phyloP scores from a whole-genome alignment of 495 filamentous ascomycete species.

The Aspergillus bridgeri region DNA sequence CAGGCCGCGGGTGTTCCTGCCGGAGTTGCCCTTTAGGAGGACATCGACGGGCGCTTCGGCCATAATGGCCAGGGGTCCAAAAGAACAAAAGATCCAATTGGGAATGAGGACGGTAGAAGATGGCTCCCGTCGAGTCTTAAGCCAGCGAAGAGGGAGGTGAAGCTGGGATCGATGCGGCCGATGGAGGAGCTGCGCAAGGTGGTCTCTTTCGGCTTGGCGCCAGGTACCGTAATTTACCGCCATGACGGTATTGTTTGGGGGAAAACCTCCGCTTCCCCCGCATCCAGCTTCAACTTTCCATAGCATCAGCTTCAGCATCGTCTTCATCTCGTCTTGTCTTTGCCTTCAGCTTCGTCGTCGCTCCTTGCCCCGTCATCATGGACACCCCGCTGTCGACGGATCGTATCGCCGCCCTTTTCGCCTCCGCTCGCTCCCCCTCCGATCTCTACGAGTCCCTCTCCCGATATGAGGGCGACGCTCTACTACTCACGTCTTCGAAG shows the following conservation, averaged over 20 bases:
- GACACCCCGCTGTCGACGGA: conserved; percentile 35
- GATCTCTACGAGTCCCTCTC: conserved; percentile 44
- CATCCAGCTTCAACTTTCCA: conserved; percentile 13
- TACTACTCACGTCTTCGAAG: conserved; percentile 21
- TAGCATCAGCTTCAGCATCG: neutral
- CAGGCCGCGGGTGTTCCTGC: conserved; percentile 75
- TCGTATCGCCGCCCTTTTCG: conserved; percentile 35
- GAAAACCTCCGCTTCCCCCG: conserved; percentile 38
- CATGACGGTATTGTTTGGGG: conserved; percentile 24
- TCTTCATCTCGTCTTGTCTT: conserved; percentile 4
- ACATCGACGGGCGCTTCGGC: conserved; percentile 50
- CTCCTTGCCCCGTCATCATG: conserved; percentile 30
- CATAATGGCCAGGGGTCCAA: conserved; percentile 47
- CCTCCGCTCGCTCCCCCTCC: conserved; percentile 32
- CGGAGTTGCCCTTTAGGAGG: conserved; percentile 64
- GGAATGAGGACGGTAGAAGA: conserved; percentile 23
- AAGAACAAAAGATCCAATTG: conserved; percentile 32
- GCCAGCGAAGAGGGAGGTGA: conserved; percentile 22
- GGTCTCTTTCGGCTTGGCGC: conserved; percentile 43
- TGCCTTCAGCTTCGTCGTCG: neutral
- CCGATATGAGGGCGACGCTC: conserved; percentile 43
- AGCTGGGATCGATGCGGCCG: conserved; percentile 33
- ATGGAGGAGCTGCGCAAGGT: conserved; percentile 46
- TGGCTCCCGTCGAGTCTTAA: conserved; percentile 36
- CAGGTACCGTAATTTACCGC: conserved; percentile 14